phyloP scores from a whole-genome alignment of 1,139 yeast genomes.

The Suhomyces taliae region DNA sequence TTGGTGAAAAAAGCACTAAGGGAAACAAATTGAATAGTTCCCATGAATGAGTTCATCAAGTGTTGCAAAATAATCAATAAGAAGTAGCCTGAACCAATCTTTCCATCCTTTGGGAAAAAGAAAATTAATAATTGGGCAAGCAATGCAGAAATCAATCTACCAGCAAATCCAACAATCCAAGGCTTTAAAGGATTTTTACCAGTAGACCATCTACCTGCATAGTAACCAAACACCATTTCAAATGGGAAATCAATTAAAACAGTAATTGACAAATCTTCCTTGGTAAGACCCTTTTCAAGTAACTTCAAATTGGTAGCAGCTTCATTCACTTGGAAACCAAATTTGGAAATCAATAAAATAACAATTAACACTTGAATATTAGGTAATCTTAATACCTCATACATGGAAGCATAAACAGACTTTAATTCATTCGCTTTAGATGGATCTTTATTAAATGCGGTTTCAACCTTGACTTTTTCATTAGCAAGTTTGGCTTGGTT shows the following conservation, averaged over 20 bases:
- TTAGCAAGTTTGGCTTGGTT: slow-evolving; percentile 42
- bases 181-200: slow-evolving; percentile 74
- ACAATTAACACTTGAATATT: slow-evolving; percentile 74
- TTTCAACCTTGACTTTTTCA: slow-evolving; percentile 31
- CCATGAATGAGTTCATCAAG: slow-evolving; percentile 84
- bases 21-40: slow-evolving; percentile 92
- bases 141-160: slow-evolving; percentile 73
- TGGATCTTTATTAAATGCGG: slow-evolving; percentile 27
- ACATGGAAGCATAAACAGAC: slow-evolving; percentile 73
- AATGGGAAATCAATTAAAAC: slow-evolving; percentile 95
- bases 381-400: slow-evolving; percentile 69
- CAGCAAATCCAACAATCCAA: slow-evolving; percentile 89
- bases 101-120: slow-evolving; percentile 64
- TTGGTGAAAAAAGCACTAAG: slow-evolving; percentile 93
- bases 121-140: slow-evolving; percentile 74
- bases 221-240: slow-evolving; percentile 91
- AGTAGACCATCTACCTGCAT: slow-evolving; percentile 92
- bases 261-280: slow-evolving; percentile 90
- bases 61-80: slow-evolving; percentile 76
- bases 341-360: slow-evolving; percentile 76
- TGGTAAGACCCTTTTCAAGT: slow-evolving; percentile 88
- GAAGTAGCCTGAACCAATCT: slow-evolving; percentile 55
- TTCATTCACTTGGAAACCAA: slow-evolving; percentile 95
- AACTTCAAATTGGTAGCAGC: slow-evolving; percentile 91
- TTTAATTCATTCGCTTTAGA: slow-evolving; percentile 31